Evolutionary conservation across 306 rosid genomes (phyloP), one percentile per base, ranked within the genome.

Genomic region (Hippophae gyantsensis): DNA sequence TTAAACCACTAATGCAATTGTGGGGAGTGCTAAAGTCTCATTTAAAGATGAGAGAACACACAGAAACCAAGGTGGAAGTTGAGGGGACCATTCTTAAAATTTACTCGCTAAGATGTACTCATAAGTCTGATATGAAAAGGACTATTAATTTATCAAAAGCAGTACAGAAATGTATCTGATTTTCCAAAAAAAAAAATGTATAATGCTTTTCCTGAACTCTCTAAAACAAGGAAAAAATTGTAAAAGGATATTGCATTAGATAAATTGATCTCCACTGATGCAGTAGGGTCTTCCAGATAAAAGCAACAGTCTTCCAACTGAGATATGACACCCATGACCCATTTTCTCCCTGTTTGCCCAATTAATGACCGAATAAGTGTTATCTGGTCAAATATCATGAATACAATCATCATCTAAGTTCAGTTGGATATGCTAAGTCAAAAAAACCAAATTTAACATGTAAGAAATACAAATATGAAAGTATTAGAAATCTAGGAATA

Each of bases 281-380:
- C 95, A 2, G 87, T 76, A 12, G 85, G 89, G 67, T 90, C 92
- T 82, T 92, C 89, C 83, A 92, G 75, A 75, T 81, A 92, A 70
- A 78, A 85, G 73, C 83, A 96, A 0, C 83, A 87, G 61, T 85
- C 92, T 79, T 87, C 96, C 83, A 87, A 74, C 80, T 87, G 95
- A 55, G 84, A 85, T 63, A 90, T 83, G 65, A 90, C 73, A 65
- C 87, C 96, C 95, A 87, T 85, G 49, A 90, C 86, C 95, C 98
- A 87, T 76, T 73, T 64, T 73, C 86, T 81, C 51, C 95, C 99
- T 2, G 78, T 69, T 70, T 80, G 86, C 64, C 96, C 96, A 62
- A 92, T 92, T 66, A 92, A 75, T 63, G 99, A 88, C 75, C 83
- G 99, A 72, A 92, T 88, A 42, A 89, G 95, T 72, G 99, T 87